Base-by-base conservation (phyloP, 139 green algal species). In the Spirogloea muscicola region DNA sequence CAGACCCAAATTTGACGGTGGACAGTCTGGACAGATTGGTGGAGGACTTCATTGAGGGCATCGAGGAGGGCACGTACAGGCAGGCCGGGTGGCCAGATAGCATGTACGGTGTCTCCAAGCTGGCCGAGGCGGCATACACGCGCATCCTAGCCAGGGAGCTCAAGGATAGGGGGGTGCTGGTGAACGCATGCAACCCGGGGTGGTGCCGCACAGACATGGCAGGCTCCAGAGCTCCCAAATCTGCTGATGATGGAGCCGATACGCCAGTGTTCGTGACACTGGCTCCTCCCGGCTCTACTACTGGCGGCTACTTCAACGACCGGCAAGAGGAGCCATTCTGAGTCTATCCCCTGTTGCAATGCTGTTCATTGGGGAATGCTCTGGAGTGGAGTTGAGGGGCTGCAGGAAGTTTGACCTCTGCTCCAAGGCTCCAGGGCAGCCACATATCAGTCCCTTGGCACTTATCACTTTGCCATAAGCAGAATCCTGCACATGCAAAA, bases 91-190 rank as follows among this genome's bases (percentile, higher is more conserved):
- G 77, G 77, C 76, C 77, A 21, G 25, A 36, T 7, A 52, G 31
- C n/a, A 84, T 84, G 77, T 84, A 84, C 10, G 77, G 77, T 13
- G 58, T 84, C 7, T 84, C 74, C 29, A 84, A 84, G 60, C 33
- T 81, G 10, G 75, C 31, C 4, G 57, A 81, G 58, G 33, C 41
- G 29, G 44, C 74, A 5, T 83, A 80, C 51, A 83, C 74, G 1
- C 74, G 52, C 3, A 57, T 83, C 16, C 73, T 83, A 1, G 71
- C 72, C 2, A 40, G 51, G 18, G n/a, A 83, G 25, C 36, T 82
- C 9, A n/a, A n/a, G n/a, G n/a, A n/a, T n/a, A n/a, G n/a, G n/a
- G 83, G 49, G 37, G 73, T 82, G 43, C 41, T 81, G 25, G 74
- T 83, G 49, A 82, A 74, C 16, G 74, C 57, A 21, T 81, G 70